Base-by-base conservation (phyloP, 768 basidiomycete genomes). In the Boletus reticuloceps region DNA sequence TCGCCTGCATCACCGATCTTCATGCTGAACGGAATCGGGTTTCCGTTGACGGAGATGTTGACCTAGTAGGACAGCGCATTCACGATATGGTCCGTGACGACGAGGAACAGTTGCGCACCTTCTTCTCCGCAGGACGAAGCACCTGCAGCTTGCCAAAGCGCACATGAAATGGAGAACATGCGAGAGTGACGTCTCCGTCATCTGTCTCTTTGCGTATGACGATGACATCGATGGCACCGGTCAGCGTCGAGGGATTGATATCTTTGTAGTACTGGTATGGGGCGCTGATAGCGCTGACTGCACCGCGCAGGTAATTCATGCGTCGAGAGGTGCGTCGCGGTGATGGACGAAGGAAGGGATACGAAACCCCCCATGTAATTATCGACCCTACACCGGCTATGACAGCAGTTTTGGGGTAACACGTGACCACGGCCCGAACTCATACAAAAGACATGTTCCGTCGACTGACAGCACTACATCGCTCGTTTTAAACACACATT, bases 1-100 rank as follows among this genome's bases (percentile, higher is more conserved):
- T 99, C 97, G 6, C 97, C 97, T 2, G 97, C 94, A 55, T 98
- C 97, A 39, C 94, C 95, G 58, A 98, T 94, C 79, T 99, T 98
- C 97, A 99, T 99, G 71, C 81, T 82, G 71, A 91, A 98, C 0
- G 96, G 96, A 53, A 94, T 88, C 42, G 81, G 79, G 62, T 84
- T 77, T 39, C 89, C 91, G 73, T 97, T 95, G 64, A 98, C 86
- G 48, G 83, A 82, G 34, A 98, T 83, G 58, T 86, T 91, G 59
- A 98, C 96, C 92, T 94, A 59, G 51, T 5, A 37, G n/a, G 16
- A 45, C 27, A 17, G 38, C n/a, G 17, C 27, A 14, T 47, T 27
- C 20, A 44, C 1, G 17, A 50, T 9, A 14, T 38, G 53, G 14
- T 8, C 22, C 27, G 31, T 0, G 1, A 44, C 14, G 29, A 39